Evolutionary conservation across 495 filamentous ascomycete genomes (phyloP).

Genomic region (Melanomma pulvis-pyrius): DNA sequence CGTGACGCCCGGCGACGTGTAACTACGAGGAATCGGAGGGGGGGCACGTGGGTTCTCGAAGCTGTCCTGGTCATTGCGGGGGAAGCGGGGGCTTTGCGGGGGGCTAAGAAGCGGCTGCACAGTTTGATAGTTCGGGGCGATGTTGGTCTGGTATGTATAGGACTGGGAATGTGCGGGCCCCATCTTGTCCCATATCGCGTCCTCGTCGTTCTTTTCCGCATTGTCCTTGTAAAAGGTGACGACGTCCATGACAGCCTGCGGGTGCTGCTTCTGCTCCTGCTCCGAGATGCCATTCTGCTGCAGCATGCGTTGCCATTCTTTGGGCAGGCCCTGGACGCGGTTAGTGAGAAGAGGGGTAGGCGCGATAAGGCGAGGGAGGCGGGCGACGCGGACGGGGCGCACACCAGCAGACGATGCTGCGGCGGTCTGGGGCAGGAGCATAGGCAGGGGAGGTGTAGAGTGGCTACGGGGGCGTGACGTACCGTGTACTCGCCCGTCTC

Average conservation of each 20-base stretch:
- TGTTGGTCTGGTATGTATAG: slow-evolving; percentile 51
- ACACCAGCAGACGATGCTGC: neutral
- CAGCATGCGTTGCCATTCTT: slow-evolving; percentile 95
- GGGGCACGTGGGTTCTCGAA: slow-evolving; percentile 96
- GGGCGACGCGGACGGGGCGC: neutral
- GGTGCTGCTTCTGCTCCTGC: slow-evolving; percentile 93
- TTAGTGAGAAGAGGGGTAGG: slow-evolving; percentile 8
- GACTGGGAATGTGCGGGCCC: slow-evolving; percentile 67
- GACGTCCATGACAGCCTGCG: slow-evolving; percentile 90
- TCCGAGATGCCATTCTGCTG: slow-evolving; percentile 96
- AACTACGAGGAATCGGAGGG: slow-evolving; percentile 78
- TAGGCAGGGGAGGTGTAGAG: slow-evolving; percentile 5
- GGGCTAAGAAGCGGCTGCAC: slow-evolving; percentile 74
- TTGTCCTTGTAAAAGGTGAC: slow-evolving; percentile 96
- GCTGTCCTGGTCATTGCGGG: slow-evolving; percentile 85
- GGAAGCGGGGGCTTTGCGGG: slow-evolving; percentile 88
- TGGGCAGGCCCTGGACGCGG: slow-evolving; percentile 74
- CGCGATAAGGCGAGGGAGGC: neutral
- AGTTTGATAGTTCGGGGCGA: slow-evolving; percentile 52
- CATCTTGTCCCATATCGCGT: slow-evolving; percentile 94
- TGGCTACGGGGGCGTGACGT: slow-evolving; percentile 48
- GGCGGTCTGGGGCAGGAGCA: neutral
- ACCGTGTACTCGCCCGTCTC: slow-evolving; percentile 96
- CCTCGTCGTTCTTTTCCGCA: slow-evolving; percentile 74
- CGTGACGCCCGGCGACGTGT: slow-evolving; percentile 41